These are phyloP conservation scores for Annona squamosa DNA, from an alignment of 164 flowering plant species.

Conservation along the genomic window DNA sequence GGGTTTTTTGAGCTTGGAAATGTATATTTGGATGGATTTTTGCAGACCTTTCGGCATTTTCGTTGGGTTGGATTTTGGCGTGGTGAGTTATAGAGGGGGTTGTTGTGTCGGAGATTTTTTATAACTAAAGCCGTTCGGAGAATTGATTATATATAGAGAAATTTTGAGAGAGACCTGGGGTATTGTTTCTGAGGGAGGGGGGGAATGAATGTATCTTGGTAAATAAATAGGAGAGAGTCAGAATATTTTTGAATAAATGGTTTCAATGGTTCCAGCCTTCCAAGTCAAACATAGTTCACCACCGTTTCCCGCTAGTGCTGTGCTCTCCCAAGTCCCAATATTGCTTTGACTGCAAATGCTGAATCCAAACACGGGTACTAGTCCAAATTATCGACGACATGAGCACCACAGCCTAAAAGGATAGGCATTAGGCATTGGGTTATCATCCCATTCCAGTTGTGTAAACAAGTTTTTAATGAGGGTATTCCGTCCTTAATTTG, in stretches of 20 bases:
- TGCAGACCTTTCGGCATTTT: conserved; percentile 30
- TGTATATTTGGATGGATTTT: conserved; percentile 40
- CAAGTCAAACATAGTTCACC: neutral
- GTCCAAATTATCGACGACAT: neutral
- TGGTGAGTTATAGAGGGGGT: neutral
- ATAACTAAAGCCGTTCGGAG: no score
- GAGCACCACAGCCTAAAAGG: neutral
- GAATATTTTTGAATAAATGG: no score
- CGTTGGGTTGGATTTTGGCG: neutral
- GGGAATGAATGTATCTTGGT: neutral
- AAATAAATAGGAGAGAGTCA: neutral
- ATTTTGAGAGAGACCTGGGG: no score
- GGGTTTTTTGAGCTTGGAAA: conserved; percentile 47
- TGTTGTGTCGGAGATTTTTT: neutral
- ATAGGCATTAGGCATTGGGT: neutral
- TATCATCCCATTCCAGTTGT: neutral
- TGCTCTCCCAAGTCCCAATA: no score
- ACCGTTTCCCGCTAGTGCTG: neutral
- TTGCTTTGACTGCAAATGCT: no score
- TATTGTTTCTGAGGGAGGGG: neutral
- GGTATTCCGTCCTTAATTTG: neutral
- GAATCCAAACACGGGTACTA: no score
- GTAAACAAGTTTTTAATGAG: neutral
- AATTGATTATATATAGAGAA: neutral
- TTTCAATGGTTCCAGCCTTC: neutral